phyloP scores from a whole-genome alignment of 257 asterid genomes.

The Nicotiana obtusifolia region DNA sequence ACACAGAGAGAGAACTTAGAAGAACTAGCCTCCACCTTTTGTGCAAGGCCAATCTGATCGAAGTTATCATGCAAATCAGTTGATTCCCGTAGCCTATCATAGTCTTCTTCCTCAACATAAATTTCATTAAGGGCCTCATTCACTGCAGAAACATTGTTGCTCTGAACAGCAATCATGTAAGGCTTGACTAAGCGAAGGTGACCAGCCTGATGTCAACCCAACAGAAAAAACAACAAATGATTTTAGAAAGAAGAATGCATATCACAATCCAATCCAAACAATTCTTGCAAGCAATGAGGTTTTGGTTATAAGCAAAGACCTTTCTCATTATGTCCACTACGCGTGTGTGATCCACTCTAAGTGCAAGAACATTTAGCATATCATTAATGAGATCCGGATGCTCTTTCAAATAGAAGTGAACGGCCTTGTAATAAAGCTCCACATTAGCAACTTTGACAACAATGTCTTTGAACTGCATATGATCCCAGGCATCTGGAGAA shows the following conservation, averaged over 20 bases:
- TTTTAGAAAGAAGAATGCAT: slow-evolving; percentile 16
- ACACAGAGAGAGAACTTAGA: background rate
- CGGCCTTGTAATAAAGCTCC: slow-evolving; percentile 99
- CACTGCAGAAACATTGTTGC: slow-evolving; percentile 96
- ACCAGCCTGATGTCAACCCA: slow-evolving; percentile 61
- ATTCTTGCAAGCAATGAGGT: background rate
- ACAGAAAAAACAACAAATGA: slow-evolving; percentile 12
- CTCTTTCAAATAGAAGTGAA: slow-evolving; percentile 96
- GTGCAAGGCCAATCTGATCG: slow-evolving; percentile 98
- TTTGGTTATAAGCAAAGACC: slow-evolving; percentile 35
- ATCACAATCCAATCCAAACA: slow-evolving; percentile 1
- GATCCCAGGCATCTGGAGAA: slow-evolving; percentile 99
- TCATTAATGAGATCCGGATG: slow-evolving; percentile 98
- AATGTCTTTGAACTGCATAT: slow-evolving; percentile 97
- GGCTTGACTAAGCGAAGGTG: slow-evolving; percentile 93
- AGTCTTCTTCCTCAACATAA: slow-evolving; percentile 97
- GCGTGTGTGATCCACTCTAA: slow-evolving; percentile 92
- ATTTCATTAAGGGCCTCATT: slow-evolving; percentile 96
- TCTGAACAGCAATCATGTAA: slow-evolving; percentile 99
- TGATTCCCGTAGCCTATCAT: slow-evolving; percentile 93
- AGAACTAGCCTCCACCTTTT: slow-evolving; percentile 55
- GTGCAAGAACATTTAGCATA: slow-evolving; percentile 94
- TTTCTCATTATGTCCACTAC: slow-evolving; percentile 98
- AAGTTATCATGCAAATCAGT: slow-evolving; percentile 90
- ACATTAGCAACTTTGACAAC: slow-evolving; percentile 96